Conservation (phyloP, 1,284 basidiomycete species). For the Ustilago vetiveriae region DNA sequence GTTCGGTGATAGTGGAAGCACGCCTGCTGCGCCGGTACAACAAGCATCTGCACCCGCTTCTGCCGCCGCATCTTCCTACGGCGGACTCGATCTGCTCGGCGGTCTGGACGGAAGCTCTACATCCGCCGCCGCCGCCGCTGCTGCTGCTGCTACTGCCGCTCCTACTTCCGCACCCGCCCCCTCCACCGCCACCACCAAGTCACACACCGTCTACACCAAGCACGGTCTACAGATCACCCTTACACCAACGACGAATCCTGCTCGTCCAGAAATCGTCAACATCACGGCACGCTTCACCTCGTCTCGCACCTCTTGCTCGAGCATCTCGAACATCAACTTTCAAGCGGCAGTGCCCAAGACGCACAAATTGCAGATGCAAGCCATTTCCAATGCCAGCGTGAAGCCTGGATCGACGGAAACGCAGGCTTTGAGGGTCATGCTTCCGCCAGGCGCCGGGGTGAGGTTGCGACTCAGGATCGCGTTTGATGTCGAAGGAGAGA, state of each 20-base stretch:
- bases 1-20: constrained; percentile 73
- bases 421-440: constrained; percentile 92
- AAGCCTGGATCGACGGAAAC: constrained; percentile 83
- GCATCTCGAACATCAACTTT: constrained; percentile 77
- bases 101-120: constrained; percentile 27
- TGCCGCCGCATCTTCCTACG: constrained; percentile 19
- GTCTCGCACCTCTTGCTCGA: constrained; percentile 71
- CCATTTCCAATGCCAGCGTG: constrained; percentile 88
- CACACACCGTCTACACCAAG: constrained; percentile 90
- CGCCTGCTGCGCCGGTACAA: constrained; percentile 55
- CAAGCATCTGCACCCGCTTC: constrained; percentile 35
- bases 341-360: constrained; percentile 99
- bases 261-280: constrained; percentile 85
- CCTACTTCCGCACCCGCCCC: too few relatives aligned
- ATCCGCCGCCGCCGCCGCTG: constrained; percentile 75
- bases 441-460: constrained; percentile 82
- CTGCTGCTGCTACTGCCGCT: constrained; percentile 71
- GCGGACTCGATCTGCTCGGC: constrained; percentile 64
- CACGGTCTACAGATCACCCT: constrained; percentile 88
- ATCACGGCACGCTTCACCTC: constrained; percentile 87
- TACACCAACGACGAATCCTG: constrained; percentile 81
- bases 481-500: constrained; percentile 74
- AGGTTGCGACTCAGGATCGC: constrained; percentile 86
- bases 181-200: constrained; percentile 69
- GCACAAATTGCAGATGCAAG: constrained; percentile 96